Base-by-base conservation (phyloP, 257 asterid genomes). In the Anisodus tanguticus region DNA sequence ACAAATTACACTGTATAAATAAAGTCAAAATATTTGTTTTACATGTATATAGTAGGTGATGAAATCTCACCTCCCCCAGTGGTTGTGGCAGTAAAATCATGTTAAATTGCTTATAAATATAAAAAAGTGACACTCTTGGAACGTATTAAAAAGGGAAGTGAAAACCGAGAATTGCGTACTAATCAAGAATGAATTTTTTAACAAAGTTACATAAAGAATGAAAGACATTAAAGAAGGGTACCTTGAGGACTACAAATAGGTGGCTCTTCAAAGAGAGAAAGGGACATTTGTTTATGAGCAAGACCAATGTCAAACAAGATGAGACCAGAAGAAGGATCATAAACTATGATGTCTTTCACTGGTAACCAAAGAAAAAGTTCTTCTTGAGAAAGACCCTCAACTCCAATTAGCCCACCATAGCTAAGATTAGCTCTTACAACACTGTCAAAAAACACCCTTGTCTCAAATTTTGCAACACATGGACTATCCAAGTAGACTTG, bases 341-440 rank as follows among this genome's bases (percentile, higher is more conserved):
- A 80, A 2, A 94, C 99, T 4, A 94, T 94, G 62, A 95, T 95
- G 12, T 90, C 99, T 84, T 92, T 95, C 9, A 95, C 98, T 8
- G 99, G 98, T 22, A 95, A 82, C 99, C 98, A 95, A 15, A 95
- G 63, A 47, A 95, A 95, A 3, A 95, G 95, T 91, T 95, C 99
- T 72, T 95, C 96, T 70, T 95, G 97, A 37, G 97, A 90, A 74
- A 95, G 82, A 0, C 99, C 99, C 87, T 95, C 91, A 0, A 95
- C 92, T 8, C 98, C 97, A 37, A 84, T 94, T 67, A 95, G 86
- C 3, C 95, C 98, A 4, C 99, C 99, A 10, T 93, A 92, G 86
- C 93, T 93, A 3, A 95, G 91, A 64, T 95, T 95, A 3, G 99
- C 99, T 35, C 89, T 86, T 12, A 95, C 98, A 16, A 94, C 93